Percentiles rank a stretch among this genome's conserved stretches.
Evolutionary conservation across 2,329 filamentous ascomycete species (phyloP).

Genomic region (Trichoderma guizhouense): DNA sequence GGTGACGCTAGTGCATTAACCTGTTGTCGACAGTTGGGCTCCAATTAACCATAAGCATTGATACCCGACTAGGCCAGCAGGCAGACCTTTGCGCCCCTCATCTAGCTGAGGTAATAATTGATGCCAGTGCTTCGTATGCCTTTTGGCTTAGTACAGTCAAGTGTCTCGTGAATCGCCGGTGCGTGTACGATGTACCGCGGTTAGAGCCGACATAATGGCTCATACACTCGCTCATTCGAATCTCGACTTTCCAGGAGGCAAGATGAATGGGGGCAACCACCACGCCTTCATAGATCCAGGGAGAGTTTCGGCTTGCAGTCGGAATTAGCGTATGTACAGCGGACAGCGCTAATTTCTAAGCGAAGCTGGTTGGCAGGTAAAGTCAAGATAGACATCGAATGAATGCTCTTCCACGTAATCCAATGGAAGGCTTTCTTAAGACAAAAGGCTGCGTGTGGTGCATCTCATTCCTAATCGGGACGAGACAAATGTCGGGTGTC

Average conservation of each 20-base stretch:
- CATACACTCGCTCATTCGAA: neutral
- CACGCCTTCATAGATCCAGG: neutral
- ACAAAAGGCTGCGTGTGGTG: neutral
- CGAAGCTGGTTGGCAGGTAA: neutral
- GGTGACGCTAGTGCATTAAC: slow-evolving; percentile 28
- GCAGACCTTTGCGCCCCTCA: neutral
- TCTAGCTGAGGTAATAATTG: slow-evolving; percentile 8
- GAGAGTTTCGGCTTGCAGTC: neutral
- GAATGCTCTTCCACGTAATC: neutral
- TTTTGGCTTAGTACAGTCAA: neutral
- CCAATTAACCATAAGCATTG: slow-evolving; percentile 38
- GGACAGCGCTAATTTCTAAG: neutral
- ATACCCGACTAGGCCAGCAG: slow-evolving; percentile 34
- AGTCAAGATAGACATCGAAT: neutral
- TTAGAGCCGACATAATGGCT: neutral
- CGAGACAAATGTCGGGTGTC: neutral
- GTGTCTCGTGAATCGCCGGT: neutral
- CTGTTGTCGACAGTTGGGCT: slow-evolving; percentile 31
- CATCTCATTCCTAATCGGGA: neutral
- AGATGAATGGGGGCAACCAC: neutral
- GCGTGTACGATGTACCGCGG: neutral
- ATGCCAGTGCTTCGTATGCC: neutral
- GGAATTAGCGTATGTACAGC: neutral
- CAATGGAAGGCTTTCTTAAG: neutral
- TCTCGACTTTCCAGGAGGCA: neutral